phyloP scores from a whole-genome alignment of 2,329 filamentous ascomycete species.

The Colletotrichum cordylinicola region DNA sequence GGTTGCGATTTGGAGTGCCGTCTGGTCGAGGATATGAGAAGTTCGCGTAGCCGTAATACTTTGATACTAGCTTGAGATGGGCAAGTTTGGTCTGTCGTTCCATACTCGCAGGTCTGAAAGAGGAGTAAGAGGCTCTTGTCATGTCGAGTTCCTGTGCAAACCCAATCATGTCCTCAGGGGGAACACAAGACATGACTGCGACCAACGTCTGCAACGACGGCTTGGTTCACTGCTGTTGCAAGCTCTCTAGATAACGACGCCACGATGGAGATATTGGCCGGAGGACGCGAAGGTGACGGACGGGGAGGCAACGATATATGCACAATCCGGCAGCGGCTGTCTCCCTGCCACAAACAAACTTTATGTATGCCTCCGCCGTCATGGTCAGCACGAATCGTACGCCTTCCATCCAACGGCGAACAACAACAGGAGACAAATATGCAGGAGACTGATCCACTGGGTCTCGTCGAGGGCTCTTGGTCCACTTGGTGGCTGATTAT shows the following conservation, averaged over 20 bases:
- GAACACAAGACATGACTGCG: slow-evolving; percentile 12
- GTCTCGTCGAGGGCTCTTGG: slow-evolving; percentile 1
- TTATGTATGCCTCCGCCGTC: slow-evolving; percentile 10
- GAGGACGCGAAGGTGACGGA: neutral
- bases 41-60: slow-evolving; percentile 45
- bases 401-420: slow-evolving; percentile 8
- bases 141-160: slow-evolving; percentile 3
- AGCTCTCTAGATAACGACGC: neutral
- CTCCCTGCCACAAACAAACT: slow-evolving; percentile 21
- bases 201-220: slow-evolving; percentile 11
- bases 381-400: slow-evolving; percentile 11
- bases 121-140: slow-evolving; percentile 5
- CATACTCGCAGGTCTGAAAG: slow-evolving; percentile 31
- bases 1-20: slow-evolving; percentile 19
- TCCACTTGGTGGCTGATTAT: slow-evolving; percentile 19
- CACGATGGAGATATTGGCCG: slow-evolving; percentile 2
- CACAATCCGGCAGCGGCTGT: neutral
- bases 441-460: slow-evolving; percentile 18
- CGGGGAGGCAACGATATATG: slow-evolving; percentile 24
- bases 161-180: slow-evolving; percentile 14
- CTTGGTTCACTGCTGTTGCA: neutral
- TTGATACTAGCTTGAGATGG: slow-evolving; percentile 43
- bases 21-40: slow-evolving; percentile 44
- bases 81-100: slow-evolving; percentile 40
- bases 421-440: slow-evolving; percentile 24